These are phyloP conservation scores for Ceratocystis cubensis DNA, from an alignment of 2,329 filamentous ascomycete genomes.

Conservation along the genomic window DNA sequence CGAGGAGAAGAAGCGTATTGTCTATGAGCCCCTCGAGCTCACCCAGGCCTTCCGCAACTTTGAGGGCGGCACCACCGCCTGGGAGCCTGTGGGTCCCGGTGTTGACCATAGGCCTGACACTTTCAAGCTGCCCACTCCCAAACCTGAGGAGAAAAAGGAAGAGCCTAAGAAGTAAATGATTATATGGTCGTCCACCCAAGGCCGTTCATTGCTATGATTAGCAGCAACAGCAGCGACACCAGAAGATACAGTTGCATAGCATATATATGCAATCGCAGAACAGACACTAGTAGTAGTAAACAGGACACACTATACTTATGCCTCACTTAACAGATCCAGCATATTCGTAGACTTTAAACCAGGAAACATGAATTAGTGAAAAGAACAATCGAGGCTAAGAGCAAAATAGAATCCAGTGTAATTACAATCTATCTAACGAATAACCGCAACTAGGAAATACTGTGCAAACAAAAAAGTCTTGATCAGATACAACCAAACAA, in stretches of 20 bases:
- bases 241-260: constrained; percentile 12
- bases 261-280: constrained; percentile 13
- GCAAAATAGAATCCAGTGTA: background rate
- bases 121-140: constrained; percentile 91
- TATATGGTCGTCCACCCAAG: background rate
- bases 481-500: background rate
- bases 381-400: background rate
- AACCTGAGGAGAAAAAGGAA: constrained; percentile 84
- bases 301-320: constrained; percentile 13
- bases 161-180: constrained; percentile 73
- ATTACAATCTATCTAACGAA: background rate
- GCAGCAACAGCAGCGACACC: constrained; percentile 10
- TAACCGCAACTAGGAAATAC: background rate
- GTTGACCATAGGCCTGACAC: constrained; percentile 66
- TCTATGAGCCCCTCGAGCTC: constrained; percentile 92
- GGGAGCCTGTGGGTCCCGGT: constrained; percentile 56
- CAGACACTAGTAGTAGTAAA: constrained; percentile 15
- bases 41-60: constrained; percentile 99
- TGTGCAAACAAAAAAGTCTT: background rate
- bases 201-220: background rate
- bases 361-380: background rate
- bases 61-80: constrained; percentile 67
- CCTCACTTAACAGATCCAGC: background rate
- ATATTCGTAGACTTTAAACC: background rate
- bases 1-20: constrained; percentile 99